phyloP scores from a whole-genome alignment of 495 filamentous ascomycete species.

The Cercophora scortea region DNA sequence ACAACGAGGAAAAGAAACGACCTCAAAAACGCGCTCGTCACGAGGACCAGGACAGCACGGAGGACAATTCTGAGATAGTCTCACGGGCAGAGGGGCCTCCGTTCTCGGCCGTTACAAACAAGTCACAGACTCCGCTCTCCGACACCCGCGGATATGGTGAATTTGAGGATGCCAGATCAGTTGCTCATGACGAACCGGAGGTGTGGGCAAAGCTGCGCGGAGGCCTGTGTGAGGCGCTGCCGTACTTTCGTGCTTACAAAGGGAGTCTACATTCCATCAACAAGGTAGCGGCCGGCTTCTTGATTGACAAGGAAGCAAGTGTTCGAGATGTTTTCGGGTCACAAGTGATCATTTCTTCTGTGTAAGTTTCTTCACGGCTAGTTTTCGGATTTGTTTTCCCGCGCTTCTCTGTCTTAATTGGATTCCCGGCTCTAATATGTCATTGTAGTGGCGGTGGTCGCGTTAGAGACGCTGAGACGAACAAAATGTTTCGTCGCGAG shows the following conservation, averaged over 20 bases:
- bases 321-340: slow-evolving; percentile 51
- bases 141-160: not conserved
- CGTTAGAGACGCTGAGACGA: slow-evolving; percentile 23
- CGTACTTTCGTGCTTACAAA: slow-evolving; percentile 59
- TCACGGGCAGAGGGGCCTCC: not conserved
- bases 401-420: not conserved
- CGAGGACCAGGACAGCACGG: not conserved
- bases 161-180: no score
- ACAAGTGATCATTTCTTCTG: slow-evolving; percentile 58
- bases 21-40: not conserved
- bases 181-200: slow-evolving; percentile 16
- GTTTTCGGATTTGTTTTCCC: not conserved
- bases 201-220: slow-evolving; percentile 54
- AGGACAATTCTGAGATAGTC: not conserved
- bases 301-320: slow-evolving; percentile 53
- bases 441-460: slow-evolving; percentile 44
- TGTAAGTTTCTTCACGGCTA: slow-evolving; percentile 44
- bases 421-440: not conserved
- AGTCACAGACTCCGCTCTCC: not conserved
- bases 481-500: slow-evolving; percentile 27
- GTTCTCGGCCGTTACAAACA: not conserved
- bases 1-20: not conserved
- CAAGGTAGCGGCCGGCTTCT: slow-evolving; percentile 44
- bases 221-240: slow-evolving; percentile 57
- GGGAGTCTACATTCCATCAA: slow-evolving; percentile 46